phyloP scores from a whole-genome alignment of 1,284 basidiomycete genomes.

The Cryptococcus sp. region DNA sequence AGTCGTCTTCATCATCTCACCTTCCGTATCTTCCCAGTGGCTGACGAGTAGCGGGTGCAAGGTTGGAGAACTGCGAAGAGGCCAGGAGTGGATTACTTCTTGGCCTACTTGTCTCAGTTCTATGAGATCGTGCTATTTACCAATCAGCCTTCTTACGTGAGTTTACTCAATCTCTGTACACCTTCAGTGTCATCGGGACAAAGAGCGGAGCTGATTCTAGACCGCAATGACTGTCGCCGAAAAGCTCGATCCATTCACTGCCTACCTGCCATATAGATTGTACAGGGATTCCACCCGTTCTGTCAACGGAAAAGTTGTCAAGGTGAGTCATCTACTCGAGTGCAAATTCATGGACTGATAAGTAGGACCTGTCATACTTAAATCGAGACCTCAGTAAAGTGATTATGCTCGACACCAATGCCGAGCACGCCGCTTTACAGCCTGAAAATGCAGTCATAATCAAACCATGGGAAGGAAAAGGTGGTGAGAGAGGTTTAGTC shows the following conservation, averaged over 20 bases:
- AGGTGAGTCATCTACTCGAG: constrained; percentile 52
- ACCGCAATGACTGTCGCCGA: constrained; percentile 86
- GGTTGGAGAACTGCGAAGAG: constrained; percentile 91
- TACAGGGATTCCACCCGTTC: constrained; percentile 85
- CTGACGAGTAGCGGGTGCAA: constrained; percentile 61
- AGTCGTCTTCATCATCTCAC: constrained; percentile 43
- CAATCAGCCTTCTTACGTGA: constrained; percentile 78
- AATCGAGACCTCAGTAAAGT: constrained; percentile 92
- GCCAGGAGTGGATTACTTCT: constrained; percentile 95
- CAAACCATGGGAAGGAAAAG: constrained; percentile 81
- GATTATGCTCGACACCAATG: constrained; percentile 77
- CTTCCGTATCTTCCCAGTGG: not conserved
- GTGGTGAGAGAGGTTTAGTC: constrained; percentile 72
- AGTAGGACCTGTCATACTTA: constrained; percentile 79
- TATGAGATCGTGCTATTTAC: constrained; percentile 98
- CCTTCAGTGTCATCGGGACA: not conserved
- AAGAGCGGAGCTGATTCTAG: constrained; percentile 48
- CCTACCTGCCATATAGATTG: constrained; percentile 82
- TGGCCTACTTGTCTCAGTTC: constrained; percentile 93
- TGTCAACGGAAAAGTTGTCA: constrained; percentile 72
- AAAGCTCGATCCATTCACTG: constrained; percentile 89
- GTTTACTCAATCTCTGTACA: constrained; percentile 28
- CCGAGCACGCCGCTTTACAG: constrained; percentile 71
- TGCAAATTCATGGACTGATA: not conserved
- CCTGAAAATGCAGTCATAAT: constrained; percentile 86